Conservation (phyloP, 345 rosid species). For the Rhizophora mangle region DNA sequence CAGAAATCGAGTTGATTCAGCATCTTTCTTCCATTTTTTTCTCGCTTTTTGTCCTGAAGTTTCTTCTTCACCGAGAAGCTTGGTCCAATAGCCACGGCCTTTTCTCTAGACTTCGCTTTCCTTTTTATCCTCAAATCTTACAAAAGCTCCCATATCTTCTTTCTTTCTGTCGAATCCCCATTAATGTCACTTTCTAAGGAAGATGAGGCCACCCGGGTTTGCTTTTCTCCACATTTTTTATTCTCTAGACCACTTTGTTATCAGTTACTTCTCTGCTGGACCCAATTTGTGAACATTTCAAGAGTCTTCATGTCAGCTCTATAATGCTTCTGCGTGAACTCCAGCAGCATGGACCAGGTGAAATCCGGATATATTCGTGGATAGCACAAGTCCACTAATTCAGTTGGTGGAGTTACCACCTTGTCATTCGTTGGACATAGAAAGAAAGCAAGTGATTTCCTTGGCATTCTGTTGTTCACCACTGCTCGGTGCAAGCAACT, state of each 20-base stretch:
- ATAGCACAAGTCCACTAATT: conserved; percentile 10
- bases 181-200: conserved; percentile 24
- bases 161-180: not conserved
- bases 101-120: conserved; percentile 6
- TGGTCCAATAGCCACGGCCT: conserved; percentile 2
- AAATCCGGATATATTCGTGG: conserved; percentile 21
- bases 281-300: conserved; percentile 17
- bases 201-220: conserved; percentile 2
- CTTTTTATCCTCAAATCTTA: conserved; percentile 6
- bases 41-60: not conserved
- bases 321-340: conserved; percentile 23
- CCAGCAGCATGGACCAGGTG: conserved; percentile 19
- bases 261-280: conserved; percentile 25
- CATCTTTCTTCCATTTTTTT: not conserved
- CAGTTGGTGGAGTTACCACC: conserved; percentile 20
- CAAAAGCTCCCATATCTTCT: conserved; percentile 3
- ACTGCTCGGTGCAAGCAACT: conserved; percentile 26
- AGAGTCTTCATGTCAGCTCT: conserved; percentile 22
- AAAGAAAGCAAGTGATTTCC: conserved; percentile 23
- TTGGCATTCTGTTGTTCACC: conserved; percentile 13
- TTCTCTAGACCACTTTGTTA: not conserved
- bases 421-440: conserved; percentile 21
- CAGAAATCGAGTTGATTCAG: not conserved
- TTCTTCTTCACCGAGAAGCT: not conserved
- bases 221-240: not conserved